Evolutionary conservation across 768 basidiomycete species (phyloP), one percentile per base, ranked within the genome.

Genomic region (Lyophyllum shimeji): DNA sequence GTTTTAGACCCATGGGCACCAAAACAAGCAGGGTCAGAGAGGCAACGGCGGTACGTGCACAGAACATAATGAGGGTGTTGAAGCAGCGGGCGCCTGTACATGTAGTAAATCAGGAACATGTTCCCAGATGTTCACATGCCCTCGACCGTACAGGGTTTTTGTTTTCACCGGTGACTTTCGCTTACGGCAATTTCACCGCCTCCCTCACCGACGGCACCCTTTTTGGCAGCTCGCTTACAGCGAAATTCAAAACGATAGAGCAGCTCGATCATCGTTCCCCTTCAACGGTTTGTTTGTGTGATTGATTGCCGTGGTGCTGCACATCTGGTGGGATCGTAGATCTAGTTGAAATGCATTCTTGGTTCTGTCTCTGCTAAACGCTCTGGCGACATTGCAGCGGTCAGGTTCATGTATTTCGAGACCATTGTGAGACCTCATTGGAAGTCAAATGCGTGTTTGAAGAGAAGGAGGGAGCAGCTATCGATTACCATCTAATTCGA

Each of bases 111-210:
- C 43, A 44, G 43, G 43, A 13, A 44, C 43, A 44, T 11, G 43
- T 44, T 49, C 21, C 11, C 25, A 29, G 25, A 15, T 47, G 25
- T 23, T 47, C 31, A 27, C 27, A 47, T n/a, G 27, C 12, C 1
- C 31, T 21, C 4, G 37, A 27, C n/a, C n/a, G n/a, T n/a, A n/a
- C 46, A 47, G 46, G 27, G 39, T 25, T 31, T 39, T 52, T 52
- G 42, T 45, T 49, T 59, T 33, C 25, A 52, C 42, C 52, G 45
- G 53, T 13, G 11, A n/a, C 20, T 44, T 44, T 23, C 40, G 13
- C 40, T 49, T 49, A 49, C 47, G 47, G 47, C 31, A 49, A 49
- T 15, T 31, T 37, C 15, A 8, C 34, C 15, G 12, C 34, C 15
- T 37, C 12, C 34, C 47, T 31, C 47, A 34, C 31, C 31, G 31